phyloP scores from a whole-genome alignment of 306 rosid genomes.

The Gynostemma pentaphyllum region DNA sequence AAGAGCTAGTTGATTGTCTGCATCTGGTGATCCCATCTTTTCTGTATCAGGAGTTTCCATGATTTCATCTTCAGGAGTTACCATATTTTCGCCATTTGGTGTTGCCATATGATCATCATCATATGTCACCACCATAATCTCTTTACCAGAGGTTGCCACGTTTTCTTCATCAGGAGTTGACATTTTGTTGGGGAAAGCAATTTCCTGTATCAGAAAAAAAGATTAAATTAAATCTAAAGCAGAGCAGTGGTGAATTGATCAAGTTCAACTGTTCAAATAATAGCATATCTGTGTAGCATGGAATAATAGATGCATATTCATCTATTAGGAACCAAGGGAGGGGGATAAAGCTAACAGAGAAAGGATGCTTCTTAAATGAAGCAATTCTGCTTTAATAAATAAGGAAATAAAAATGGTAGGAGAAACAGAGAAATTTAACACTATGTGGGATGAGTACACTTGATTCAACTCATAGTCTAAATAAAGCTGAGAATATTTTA shows the following conservation, averaged over 20 bases:
- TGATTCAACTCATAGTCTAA: too few relatives aligned
- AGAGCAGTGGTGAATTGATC: background rate
- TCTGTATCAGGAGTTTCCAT: conserved; percentile 17
- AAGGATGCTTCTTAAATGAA: background rate
- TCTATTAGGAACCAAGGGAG: too few relatives aligned
- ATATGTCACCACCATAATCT: background rate
- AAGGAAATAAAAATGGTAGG: too few relatives aligned
- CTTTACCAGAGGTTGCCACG: conserved; percentile 9
- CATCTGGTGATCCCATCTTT: conserved; percentile 14
- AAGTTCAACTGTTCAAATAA: background rate
- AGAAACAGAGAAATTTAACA: too few relatives aligned
- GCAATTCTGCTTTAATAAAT: too few relatives aligned
- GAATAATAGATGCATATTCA: background rate
- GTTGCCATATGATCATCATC: conserved; percentile 31
- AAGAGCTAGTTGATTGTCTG: conserved; percentile 10
- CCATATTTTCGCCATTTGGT: conserved; percentile 36
- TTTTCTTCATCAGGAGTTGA: conserved; percentile 15
- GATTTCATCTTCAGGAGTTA: conserved; percentile 16
- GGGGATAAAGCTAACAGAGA: background rate
- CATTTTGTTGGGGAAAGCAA: conserved; percentile 27
- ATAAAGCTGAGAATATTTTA: too few relatives aligned
- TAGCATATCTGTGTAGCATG: background rate
- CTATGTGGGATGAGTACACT: too few relatives aligned
- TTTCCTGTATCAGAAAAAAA: conserved; percentile 15
- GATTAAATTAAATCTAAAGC: background rate